Evolutionary conservation across 1,139 yeast genomes (phyloP).

Genomic region (Candida mesenterica): DNA sequence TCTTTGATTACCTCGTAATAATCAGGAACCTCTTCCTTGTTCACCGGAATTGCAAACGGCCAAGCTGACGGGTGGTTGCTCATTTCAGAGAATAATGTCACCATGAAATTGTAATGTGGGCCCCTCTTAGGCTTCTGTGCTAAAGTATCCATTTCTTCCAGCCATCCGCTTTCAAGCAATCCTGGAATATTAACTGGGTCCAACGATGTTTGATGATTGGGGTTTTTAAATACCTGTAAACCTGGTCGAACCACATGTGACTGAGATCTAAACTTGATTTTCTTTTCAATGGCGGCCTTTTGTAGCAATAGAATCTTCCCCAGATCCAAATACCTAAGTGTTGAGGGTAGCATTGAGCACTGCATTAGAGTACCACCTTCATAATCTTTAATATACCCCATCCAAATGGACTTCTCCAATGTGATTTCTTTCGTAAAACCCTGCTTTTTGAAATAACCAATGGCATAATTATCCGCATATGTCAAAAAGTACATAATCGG

Average conservation of each 20-base stretch:
- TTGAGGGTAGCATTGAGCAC: conserved; percentile 86
- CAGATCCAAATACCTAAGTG: conserved; percentile 79
- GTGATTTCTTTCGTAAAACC: conserved; percentile 96
- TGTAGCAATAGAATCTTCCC: conserved; percentile 82
- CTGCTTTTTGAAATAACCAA: conserved; percentile 96
- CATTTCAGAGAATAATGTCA: conserved; percentile 78
- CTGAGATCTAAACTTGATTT: conserved; percentile 74
- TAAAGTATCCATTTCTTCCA: conserved; percentile 94
- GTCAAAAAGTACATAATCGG: conserved; percentile 86
- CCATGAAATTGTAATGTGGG: conserved; percentile 94
- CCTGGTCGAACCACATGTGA: conserved; percentile 86
- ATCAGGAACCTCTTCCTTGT: conserved; percentile 91
- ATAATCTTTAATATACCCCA: conserved; percentile 97
- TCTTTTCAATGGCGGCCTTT: conserved; percentile 85
- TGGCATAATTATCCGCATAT: conserved; percentile 97
- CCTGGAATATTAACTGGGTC: conserved; percentile 87
- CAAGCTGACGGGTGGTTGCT: conserved; percentile 97
- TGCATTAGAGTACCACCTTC: conserved; percentile 99
- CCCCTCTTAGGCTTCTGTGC: conserved; percentile 95
- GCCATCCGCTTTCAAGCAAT: conserved; percentile 92
- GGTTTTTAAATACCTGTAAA: conserved; percentile 63
- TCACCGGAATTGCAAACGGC: conserved; percentile 96
- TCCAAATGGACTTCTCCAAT: conserved; percentile 84
- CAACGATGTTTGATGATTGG: conserved; percentile 26
- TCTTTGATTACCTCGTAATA: conserved; percentile 95